Evolutionary conservation across 129 eudicot genomes (phyloP), one percentile per base, ranked within the genome.

Genomic region (carrot (Daucus carota)): DNA sequence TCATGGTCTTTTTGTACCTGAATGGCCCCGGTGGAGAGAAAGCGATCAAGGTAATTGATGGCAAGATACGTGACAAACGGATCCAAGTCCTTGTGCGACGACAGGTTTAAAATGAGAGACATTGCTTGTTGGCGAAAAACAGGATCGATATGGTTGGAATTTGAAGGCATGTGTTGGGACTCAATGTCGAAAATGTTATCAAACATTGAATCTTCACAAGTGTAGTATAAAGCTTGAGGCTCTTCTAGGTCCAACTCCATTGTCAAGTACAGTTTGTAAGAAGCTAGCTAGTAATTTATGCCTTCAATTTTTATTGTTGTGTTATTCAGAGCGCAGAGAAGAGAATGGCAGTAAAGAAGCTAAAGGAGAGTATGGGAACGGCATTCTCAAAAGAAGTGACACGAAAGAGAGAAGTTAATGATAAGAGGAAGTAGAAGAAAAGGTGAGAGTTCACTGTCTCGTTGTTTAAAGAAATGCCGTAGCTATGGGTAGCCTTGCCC

Each of bases 241-340:
- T 85, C 78, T 76, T 83, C 87, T 17, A 85, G 84, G 82, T 85
- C 81, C 36, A 87, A 78, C 82, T 87, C 88, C 92, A 84, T 87
- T 76, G 85, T 75, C 13, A 71, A 4, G 7, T 14, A 6, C 6
- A 26, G 38, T 29, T 8, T 63, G 41, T 5, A 3, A 65, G 36
- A 11, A 29, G 20, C 17, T 28, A 26, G 8, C 20, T 24, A 26
- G 34, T 24, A 60, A 60, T 13, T 1, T 28, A 24, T 60, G 8
- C 12, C 67, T 60, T 60, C 11, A n/a, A 3, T 8, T 0, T n/a
- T 67, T 75, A 40, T 26, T 33, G 50, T 18, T 18, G 62, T 32
- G 18, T 5, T 40, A 38, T 69, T 20, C 45, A 17, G 76, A 22
- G 22, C 26, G 76, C 31, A 36, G 20, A 5, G 68, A 52, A 7